These are phyloP conservation scores for Ophiorrhiza pumila DNA, from an alignment of 257 asterid species.

Conservation along the genomic window DNA sequence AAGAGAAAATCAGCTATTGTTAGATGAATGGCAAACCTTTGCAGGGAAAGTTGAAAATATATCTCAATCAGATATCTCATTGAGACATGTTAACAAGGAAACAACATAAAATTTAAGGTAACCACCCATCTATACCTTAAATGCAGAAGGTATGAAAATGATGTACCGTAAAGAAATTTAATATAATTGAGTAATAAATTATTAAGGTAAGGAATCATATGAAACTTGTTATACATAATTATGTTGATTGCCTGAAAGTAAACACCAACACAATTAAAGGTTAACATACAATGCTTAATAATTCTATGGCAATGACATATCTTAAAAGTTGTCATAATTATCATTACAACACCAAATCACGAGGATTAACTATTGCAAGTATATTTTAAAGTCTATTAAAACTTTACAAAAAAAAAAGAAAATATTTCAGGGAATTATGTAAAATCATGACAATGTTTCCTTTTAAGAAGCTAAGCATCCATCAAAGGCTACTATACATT, in stretches of 20 bases:
- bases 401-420: too few relatives aligned
- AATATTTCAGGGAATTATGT: too few relatives aligned
- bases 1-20: background rate
- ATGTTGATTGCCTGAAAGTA: background rate
- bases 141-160: too few relatives aligned
- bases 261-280: background rate
- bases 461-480: too few relatives aligned
- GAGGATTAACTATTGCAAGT: too few relatives aligned
- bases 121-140: too few relatives aligned
- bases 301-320: background rate
- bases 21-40: background rate
- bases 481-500: too few relatives aligned
- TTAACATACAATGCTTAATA: background rate
- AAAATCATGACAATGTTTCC: too few relatives aligned
- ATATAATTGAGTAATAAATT: background rate
- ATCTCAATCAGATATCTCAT: background rate
- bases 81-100: background rate
- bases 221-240: background rate
- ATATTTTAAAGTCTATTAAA: too few relatives aligned
- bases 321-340: background rate
- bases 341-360: background rate
- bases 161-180: background rate
- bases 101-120: too few relatives aligned
- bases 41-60: background rate
- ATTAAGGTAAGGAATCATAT: background rate